phyloP scores from a whole-genome alignment of 495 filamentous ascomycete species.

The Hypoxylon crocopeplum region DNA sequence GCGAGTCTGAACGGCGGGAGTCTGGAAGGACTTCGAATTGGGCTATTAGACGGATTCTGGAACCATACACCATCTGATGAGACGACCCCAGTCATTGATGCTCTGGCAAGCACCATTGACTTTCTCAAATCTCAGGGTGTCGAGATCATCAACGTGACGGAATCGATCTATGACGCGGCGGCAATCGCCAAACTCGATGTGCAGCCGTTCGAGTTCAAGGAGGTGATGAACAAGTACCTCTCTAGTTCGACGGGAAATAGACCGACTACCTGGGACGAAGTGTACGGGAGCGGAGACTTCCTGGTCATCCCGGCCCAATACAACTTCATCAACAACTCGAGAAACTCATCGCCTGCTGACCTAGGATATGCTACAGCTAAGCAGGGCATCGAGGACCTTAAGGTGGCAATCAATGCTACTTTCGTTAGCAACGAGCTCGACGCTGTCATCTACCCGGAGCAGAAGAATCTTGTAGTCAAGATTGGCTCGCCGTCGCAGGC shows the following conservation, averaged over 20 bases:
- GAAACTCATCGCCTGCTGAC: constrained; percentile 54
- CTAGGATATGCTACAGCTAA: constrained; percentile 51
- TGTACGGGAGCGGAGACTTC: constrained; percentile 54
- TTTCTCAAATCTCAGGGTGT: constrained; percentile 45
- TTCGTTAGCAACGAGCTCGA: constrained; percentile 59
- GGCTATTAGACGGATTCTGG: constrained; percentile 58
- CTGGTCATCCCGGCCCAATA: constrained; percentile 66
- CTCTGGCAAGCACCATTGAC: constrained; percentile 47
- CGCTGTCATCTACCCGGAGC: constrained; percentile 70
- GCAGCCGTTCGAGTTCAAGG: constrained; percentile 64
- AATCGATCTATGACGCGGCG: constrained; percentile 57
- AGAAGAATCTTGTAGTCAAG: constrained; percentile 66
- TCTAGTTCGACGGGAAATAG: constrained; percentile 39
- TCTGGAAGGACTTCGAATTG: constrained; percentile 53
- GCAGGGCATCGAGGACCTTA: constrained; percentile 55
- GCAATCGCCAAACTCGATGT: constrained; percentile 58
- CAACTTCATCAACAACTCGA: constrained; percentile 56
- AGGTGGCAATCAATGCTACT: constrained; percentile 50
- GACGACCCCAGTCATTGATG: constrained; percentile 59
- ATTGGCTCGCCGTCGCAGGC: constrained; percentile 61
- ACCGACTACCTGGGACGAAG: constrained; percentile 50
- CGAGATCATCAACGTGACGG: constrained; percentile 55
- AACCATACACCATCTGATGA: constrained; percentile 53
- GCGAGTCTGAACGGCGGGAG: constrained; percentile 42
- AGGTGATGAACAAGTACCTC: constrained; percentile 58